These are phyloP conservation scores for Rhodotorula mucilaginosa DNA, from an alignment of 1,284 basidiomycete species.

Conservation along the genomic window DNA sequence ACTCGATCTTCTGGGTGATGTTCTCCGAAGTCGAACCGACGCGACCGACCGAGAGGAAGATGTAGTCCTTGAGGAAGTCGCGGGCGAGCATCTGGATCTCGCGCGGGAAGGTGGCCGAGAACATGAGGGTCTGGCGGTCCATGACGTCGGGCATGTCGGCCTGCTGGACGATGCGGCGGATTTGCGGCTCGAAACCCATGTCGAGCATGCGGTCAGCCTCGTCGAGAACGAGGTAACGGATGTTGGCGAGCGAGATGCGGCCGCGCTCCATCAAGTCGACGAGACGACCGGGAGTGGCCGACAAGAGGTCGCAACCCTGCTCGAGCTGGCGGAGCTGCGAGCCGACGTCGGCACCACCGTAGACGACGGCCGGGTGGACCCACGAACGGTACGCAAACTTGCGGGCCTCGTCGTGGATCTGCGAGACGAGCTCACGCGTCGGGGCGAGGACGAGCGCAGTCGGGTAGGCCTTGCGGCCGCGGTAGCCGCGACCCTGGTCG, in stretches of 20 bases:
- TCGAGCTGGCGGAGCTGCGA: slow-evolving; percentile 92
- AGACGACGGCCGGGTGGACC: slow-evolving; percentile 98
- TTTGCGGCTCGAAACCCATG: slow-evolving; percentile 99
- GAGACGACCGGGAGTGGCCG: slow-evolving; percentile 96
- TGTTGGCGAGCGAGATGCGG: slow-evolving; percentile 91
- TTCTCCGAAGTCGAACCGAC: slow-evolving; percentile 99
- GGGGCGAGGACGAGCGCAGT: slow-evolving; percentile 95
- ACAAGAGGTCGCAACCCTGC: slow-evolving; percentile 93
- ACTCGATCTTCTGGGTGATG: slow-evolving; percentile 98
- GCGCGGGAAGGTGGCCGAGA: slow-evolving; percentile 97
- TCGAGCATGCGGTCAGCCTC: slow-evolving; percentile 99
- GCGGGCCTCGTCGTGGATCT: slow-evolving; percentile 98
- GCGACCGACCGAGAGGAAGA: slow-evolving; percentile 97
- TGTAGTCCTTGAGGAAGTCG: slow-evolving; percentile 75
- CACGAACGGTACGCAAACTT: slow-evolving; percentile 99
- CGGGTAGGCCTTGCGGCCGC: slow-evolving; percentile 86
- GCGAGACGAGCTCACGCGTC: slow-evolving; percentile 96
- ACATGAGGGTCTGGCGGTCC: slow-evolving; percentile 98
- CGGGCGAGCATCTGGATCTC: slow-evolving; percentile 97
- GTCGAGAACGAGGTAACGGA: slow-evolving; percentile 96
- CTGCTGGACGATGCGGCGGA: slow-evolving; percentile 94
- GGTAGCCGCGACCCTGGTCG: slow-evolving; percentile 57
- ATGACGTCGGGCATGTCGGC: slow-evolving; percentile 95
- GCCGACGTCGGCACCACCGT: slow-evolving; percentile 98
- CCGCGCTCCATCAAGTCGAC: slow-evolving; percentile 98